Conservation (phyloP, 1,139 yeast genomes). For the Suhomyces panamericanus region DNA sequence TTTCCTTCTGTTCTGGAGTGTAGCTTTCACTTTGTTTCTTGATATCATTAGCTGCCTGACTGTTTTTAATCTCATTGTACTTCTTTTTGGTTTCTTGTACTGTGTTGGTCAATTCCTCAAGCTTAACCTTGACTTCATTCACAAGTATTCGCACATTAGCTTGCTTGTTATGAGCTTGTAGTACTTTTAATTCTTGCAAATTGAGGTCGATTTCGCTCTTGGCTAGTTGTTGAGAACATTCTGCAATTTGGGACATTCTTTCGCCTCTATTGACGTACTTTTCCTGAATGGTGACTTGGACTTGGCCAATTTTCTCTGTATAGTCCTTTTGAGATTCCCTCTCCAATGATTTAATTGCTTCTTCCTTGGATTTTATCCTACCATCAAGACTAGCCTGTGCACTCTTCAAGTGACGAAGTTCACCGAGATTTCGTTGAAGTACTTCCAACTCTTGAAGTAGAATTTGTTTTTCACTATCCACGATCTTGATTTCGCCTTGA, state of each 20-base stretch:
- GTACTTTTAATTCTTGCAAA: conserved; percentile 21
- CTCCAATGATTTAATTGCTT: conserved; percentile 27
- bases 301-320: conserved; percentile 27
- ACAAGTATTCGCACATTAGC: conserved; percentile 32
- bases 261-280: conserved; percentile 25
- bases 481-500: conserved; percentile 11
- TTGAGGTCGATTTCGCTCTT: conserved; percentile 23
- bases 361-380: conserved; percentile 23
- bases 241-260: conserved; percentile 17
- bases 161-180: conserved; percentile 39
- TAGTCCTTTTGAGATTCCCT: conserved; percentile 30
- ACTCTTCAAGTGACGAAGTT: conserved; percentile 14
- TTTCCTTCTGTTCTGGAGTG: conserved; percentile 43
- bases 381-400: conserved; percentile 14
- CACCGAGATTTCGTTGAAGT: conserved; percentile 25
- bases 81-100: conserved; percentile 42
- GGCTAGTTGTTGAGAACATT: conserved; percentile 23
- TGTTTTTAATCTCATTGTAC: conserved; percentile 44
- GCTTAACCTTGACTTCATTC: conserved; percentile 35
- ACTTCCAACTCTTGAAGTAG: conserved; percentile 18
- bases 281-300: conserved; percentile 26
- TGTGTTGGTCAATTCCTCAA: conserved; percentile 28
- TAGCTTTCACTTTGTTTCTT: conserved; percentile 40
- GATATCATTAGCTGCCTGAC: conserved; percentile 46
- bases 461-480: conserved; percentile 9